phyloP scores from a whole-genome alignment of 1,284 basidiomycete species.

The Trichosporon sp. region DNA sequence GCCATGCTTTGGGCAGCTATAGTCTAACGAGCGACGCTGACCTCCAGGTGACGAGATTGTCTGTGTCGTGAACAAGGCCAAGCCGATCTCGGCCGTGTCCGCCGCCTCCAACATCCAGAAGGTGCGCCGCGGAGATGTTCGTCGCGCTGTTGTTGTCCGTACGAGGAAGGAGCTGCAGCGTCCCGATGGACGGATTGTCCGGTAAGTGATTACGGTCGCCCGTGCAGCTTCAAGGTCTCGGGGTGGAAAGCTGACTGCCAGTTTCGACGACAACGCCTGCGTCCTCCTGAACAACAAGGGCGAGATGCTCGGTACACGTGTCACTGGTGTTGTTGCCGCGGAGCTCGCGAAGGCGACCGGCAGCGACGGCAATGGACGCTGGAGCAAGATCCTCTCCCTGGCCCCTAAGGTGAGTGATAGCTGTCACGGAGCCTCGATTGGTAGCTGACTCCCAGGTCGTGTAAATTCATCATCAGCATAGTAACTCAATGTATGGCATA shows the following conservation, averaged over 20 bases:
- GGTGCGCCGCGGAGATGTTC: slow-evolving; percentile 89
- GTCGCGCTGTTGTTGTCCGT: slow-evolving; percentile 91
- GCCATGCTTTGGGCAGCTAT: not conserved
- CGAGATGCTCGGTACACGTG: slow-evolving; percentile 93
- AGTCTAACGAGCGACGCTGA: not conserved
- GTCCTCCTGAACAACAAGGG: slow-evolving; percentile 95
- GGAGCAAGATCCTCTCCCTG: slow-evolving; percentile 90
- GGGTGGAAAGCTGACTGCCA: slow-evolving; percentile 37
- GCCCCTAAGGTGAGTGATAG: slow-evolving; percentile 75
- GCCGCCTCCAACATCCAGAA: slow-evolving; percentile 62
- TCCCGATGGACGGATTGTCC: slow-evolving; percentile 52
- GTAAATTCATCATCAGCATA: slow-evolving; percentile 20
- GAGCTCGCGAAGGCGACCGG: slow-evolving; percentile 67
- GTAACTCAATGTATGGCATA: slow-evolving; percentile 30
- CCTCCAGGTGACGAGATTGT: slow-evolving; percentile 90
- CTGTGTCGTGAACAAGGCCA: slow-evolving; percentile 90
- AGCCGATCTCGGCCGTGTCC: slow-evolving; percentile 65
- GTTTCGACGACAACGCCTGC: slow-evolving; percentile 98
- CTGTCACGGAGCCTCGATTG: no score
- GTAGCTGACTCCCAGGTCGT: slow-evolving; percentile 20
- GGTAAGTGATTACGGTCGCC: slow-evolving; percentile 36
- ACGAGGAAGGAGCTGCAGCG: slow-evolving; percentile 61
- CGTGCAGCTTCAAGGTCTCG: no score
- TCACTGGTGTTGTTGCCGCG: slow-evolving; percentile 88
- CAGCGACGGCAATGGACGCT: slow-evolving; percentile 65